Conservation (phyloP, 129 eudicot genomes). For the Flaveria trinervia region DNA sequence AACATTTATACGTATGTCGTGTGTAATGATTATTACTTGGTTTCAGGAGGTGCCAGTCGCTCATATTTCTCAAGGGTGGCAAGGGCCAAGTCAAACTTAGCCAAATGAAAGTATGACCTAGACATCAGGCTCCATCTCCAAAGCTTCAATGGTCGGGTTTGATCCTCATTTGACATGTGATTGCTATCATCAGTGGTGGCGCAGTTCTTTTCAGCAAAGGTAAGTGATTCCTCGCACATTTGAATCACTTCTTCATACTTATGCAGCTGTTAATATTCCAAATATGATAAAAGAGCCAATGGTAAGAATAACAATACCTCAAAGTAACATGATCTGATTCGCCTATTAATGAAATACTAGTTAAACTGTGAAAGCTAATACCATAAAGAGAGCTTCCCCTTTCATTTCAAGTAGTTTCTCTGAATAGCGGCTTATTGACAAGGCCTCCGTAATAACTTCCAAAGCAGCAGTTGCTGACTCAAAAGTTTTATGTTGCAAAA, state of each 20-base stretch:
- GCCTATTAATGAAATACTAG: not conserved
- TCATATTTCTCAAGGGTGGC: conserved; percentile 60
- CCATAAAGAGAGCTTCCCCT: conserved; percentile 78
- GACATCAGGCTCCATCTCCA: conserved; percentile 80
- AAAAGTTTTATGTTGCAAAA: conserved; percentile 55
- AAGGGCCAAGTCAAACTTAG: conserved; percentile 78
- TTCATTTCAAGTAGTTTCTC: conserved; percentile 78
- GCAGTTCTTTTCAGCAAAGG: conserved; percentile 57
- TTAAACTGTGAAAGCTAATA: conserved; percentile 32
- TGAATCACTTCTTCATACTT: conserved; percentile 72
- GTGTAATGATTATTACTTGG: conserved; percentile 42
- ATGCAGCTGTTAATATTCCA: conserved; percentile 49
- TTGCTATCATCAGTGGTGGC: conserved; percentile 17
- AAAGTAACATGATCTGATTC: not conserved
- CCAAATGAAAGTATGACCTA: conserved; percentile 63
- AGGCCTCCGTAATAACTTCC: conserved; percentile 50
- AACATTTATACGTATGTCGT: not conserved
- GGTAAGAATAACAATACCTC: not conserved
- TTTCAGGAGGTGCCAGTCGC: conserved; percentile 33
- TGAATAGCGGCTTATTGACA: conserved; percentile 64
- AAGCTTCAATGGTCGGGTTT: conserved; percentile 26
- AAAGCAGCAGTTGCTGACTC: conserved; percentile 63
- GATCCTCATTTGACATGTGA: conserved; percentile 31
- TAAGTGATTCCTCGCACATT: conserved; percentile 75
- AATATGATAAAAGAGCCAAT: not conserved